These are phyloP conservation scores for Cryphonectria naterciae DNA, from an alignment of 2,329 filamentous ascomycete species.

Conservation along the genomic window DNA sequence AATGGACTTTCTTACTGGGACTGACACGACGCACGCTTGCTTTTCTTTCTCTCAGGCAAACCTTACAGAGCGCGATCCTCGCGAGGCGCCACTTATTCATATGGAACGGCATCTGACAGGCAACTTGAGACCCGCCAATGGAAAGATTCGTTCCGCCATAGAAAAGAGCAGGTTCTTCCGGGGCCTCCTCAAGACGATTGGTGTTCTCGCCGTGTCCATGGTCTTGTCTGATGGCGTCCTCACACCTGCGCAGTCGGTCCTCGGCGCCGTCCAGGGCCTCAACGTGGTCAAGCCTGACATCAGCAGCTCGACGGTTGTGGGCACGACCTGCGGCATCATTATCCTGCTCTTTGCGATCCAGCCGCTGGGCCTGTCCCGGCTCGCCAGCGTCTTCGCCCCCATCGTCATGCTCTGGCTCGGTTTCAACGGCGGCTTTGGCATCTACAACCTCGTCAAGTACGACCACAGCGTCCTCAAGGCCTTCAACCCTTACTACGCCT, in stretches of 20 bases:
- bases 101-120: constrained; percentile 61
- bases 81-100: constrained; percentile 56
- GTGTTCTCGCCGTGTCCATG: constrained; percentile 67
- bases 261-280: constrained; percentile 68
- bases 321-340: constrained; percentile 65
- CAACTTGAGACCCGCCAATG: constrained; percentile 57
- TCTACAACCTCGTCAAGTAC: constrained; percentile 59
- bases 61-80: constrained; percentile 65
- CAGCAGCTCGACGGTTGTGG: constrained; percentile 60
- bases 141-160: constrained; percentile 56
- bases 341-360: constrained; percentile 66
- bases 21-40: neutral
- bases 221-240: constrained; percentile 67
- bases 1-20: neutral
- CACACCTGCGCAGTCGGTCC: constrained; percentile 69
- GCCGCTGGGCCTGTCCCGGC: constrained; percentile 63
- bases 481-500: constrained; percentile 62
- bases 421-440: constrained; percentile 64
- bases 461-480: constrained; percentile 58
- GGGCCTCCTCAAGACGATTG: constrained; percentile 60
- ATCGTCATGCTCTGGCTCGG: constrained; percentile 68
- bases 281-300: constrained; percentile 61
- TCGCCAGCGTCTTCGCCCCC: constrained; percentile 64
- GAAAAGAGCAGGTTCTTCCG: constrained; percentile 59
- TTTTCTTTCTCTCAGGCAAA: constrained; percentile 44